A percentile compares a stretch with the other conserved stretches of the same genome.
Conservation (phyloP, 805 yeast species). For the Myxozyma nipponensis region DNA sequence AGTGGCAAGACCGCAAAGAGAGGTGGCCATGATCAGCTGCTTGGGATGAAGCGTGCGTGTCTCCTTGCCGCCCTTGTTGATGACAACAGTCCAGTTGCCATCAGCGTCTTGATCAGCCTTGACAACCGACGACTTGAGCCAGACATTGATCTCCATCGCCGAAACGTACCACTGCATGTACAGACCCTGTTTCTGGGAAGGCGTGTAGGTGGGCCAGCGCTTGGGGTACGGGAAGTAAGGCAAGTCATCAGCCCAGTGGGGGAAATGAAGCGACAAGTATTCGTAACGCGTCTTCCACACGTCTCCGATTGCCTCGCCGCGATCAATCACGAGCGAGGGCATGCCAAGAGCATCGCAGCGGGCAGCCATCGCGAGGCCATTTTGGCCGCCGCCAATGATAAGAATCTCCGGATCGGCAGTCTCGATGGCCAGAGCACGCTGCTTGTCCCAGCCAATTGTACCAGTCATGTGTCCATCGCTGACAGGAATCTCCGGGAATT, state of each 20-base stretch:
- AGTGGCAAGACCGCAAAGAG: not conserved
- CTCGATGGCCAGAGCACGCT: no score
- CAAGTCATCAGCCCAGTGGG: not conserved
- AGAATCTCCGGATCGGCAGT: slow-evolving; percentile 1
- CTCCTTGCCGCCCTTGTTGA: not conserved
- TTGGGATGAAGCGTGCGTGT: not conserved
- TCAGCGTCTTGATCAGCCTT: not conserved
- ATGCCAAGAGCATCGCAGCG: slow-evolving; percentile 1
- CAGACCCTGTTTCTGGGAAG: not conserved
- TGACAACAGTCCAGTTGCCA: not conserved
- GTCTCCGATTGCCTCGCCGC: not conserved
- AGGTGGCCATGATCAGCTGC: slow-evolving; percentile 3
- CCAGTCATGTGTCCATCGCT: no score
- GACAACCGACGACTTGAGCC: not conserved
- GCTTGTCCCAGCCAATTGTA: not conserved
- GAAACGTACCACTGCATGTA: not conserved
- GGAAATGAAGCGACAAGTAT: not conserved
- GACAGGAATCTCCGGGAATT: no score
- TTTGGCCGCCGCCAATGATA: slow-evolving; percentile 1
- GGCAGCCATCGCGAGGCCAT: slow-evolving; percentile 2
- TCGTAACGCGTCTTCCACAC: not conserved
- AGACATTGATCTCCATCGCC: not conserved
- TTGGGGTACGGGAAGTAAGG: not conserved
- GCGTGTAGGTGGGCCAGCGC: not conserved
- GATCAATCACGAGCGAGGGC: not conserved